Evolutionary conservation across 176 grass and related monocot species (phyloP), one percentile per base, ranked within the genome.

Genomic region (Puccinellia tenuiflora): DNA sequence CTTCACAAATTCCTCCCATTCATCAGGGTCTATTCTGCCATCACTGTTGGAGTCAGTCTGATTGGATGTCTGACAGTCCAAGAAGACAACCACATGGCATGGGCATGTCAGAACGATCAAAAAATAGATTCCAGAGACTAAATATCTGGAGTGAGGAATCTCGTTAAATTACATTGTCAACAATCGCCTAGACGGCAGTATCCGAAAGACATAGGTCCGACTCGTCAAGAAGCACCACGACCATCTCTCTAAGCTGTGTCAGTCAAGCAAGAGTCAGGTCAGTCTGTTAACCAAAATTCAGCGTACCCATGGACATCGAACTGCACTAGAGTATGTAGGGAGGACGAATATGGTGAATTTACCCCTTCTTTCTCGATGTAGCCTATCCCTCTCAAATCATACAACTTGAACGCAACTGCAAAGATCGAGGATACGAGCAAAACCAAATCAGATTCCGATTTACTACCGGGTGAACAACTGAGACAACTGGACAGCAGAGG

Each of bases 291-390:
- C 70, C 25, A 46, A 48, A 45, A 13, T 3, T 14, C 42, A 45
- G n/a, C n/a, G n/a, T n/a, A n/a, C n/a, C n/a, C n/a, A n/a, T n/a
- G n/a, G n/a, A n/a, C n/a, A n/a, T n/a, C n/a, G n/a, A n/a, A n/a
- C n/a, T n/a, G n/a, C n/a, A n/a, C n/a, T n/a, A n/a, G 33, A 34
- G 33, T 34, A 4, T 34, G 2, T 1, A 26, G 11, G 28, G 10
- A 74, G 45, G 31, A 47, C 3, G n/a, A n/a, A n/a, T n/a, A n/a
- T 31, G 40, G 25, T 43, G 2, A 45, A 16, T 48, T 75, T 84
- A 89, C 92, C 92, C 94, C 90, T 78, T 92, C 86, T 79, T 75
- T 92, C 67, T 94, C 95, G 39, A 97, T 97, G 84, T 77, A 94
- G 3, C 95, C 92, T 63, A 92, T 94, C 30, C 47, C 84, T 17